Percentiles rank a stretch among this genome's conserved stretches.
Evolutionary conservation across 495 filamentous ascomycete species (phyloP).

Genomic region (Massariosphaeria phaeospora): DNA sequence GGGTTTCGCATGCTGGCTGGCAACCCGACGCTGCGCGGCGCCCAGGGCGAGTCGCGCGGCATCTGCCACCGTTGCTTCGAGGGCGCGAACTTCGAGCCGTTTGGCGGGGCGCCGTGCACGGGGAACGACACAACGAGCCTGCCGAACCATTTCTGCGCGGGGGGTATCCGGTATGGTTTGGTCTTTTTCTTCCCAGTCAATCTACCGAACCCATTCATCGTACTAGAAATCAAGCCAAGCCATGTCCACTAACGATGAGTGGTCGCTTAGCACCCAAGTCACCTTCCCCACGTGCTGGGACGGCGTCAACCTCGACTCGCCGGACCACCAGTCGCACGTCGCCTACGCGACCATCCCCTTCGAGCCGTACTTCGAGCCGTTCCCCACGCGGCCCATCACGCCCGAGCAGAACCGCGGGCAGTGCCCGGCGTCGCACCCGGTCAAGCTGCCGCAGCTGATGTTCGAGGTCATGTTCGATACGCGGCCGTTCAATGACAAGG

Average conservation of each 20-base stretch:
- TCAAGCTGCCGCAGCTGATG: conserved; percentile 49
- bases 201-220: too few species aligned
- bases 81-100: conserved; percentile 36
- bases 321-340: conserved; percentile 49
- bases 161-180: conserved; percentile 51
- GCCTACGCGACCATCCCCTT: conserved; percentile 42
- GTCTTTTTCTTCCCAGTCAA: too few species aligned
- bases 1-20: conserved; percentile 31
- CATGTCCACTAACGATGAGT: too few species aligned
- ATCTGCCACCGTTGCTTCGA: conserved; percentile 49
- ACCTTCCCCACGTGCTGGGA: conserved; percentile 53
- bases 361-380: conserved; percentile 21
- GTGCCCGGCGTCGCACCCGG: conserved; percentile 47
- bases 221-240: too few species aligned
- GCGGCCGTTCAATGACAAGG: conserved; percentile 40
- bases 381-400: conserved; percentile 10
- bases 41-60: conserved; percentile 13
- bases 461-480: conserved; percentile 51
- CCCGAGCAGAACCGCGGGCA: conserved; percentile 33
- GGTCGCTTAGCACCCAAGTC: conserved; percentile 43
- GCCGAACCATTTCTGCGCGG: conserved; percentile 41
- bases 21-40: conserved; percentile 19
- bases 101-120: conserved; percentile 51
- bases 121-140: conserved; percentile 46
- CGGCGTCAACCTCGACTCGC: conserved; percentile 49